Conservation (phyloP, 352 stramenopile genomes). For the Pythium guiyangense region DNA sequence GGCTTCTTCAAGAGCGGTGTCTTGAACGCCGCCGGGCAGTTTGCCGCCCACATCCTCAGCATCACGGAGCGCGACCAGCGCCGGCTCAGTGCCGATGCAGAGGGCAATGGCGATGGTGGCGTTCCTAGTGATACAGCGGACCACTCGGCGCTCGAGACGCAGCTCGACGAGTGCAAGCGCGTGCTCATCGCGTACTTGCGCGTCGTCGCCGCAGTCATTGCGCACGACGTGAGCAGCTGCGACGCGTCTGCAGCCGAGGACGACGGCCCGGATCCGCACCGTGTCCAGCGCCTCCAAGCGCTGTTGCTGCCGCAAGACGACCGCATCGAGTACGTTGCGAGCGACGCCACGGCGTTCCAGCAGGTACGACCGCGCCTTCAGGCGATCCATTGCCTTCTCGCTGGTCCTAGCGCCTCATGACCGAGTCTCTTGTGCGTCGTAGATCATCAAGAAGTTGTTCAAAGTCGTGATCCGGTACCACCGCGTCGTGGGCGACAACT, state of each 20-base stretch:
- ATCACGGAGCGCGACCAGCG: constrained; percentile 6
- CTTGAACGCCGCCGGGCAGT: constrained; percentile 10
- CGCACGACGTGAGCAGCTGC: constrained; percentile 3
- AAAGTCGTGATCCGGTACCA: constrained; percentile 20
- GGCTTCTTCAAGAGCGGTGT: constrained; percentile 6
- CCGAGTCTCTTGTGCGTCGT: background rate
- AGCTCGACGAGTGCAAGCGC: constrained; percentile 9
- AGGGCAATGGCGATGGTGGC: background rate
- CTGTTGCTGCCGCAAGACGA: constrained; percentile 12
- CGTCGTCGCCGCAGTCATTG: constrained; percentile 8
- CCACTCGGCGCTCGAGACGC: constrained; percentile 1
- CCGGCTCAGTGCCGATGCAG: background rate
- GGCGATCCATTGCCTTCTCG: background rate
- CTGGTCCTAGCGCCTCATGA: too few relatives aligned
- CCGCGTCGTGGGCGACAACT: constrained; percentile 15
- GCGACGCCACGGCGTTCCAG: constrained; percentile 9
- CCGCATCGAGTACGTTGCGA: constrained; percentile 2
- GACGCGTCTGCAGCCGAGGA: background rate
- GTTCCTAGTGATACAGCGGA: background rate
- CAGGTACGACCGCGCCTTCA: constrained; percentile 5
- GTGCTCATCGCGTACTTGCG: constrained; percentile 18
- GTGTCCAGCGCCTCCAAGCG: constrained; percentile 16
- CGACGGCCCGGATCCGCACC: background rate
- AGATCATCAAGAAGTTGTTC: constrained; percentile 26
- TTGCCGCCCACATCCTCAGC: constrained; percentile 11